phyloP scores from a whole-genome alignment of 768 basidiomycete species.

The Naganishia kalamii region DNA sequence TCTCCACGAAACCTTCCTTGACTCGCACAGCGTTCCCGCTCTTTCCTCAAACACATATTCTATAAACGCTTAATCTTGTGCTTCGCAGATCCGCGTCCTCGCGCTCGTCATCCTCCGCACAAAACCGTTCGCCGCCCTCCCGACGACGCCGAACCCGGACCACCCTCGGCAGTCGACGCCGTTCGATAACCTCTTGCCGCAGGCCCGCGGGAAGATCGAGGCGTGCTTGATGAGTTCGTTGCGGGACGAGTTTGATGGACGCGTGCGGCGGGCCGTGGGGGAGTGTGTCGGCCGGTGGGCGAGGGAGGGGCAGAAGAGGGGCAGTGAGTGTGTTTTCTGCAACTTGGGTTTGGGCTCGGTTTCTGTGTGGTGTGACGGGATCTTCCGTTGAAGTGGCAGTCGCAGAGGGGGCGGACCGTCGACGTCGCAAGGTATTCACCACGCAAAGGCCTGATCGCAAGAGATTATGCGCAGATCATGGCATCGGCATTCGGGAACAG shows the following conservation, averaged over 20 bases:
- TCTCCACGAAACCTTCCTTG: too few relatives aligned
- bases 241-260: conserved; percentile 23
- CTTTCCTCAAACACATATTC: too few relatives aligned
- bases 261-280: conserved; percentile 18
- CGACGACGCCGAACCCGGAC: background rate
- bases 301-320: conserved; percentile 11
- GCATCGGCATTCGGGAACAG: too few relatives aligned
- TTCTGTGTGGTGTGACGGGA: background rate
- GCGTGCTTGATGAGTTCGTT: conserved; percentile 16
- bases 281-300: conserved; percentile 18
- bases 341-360: background rate
- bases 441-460: too few relatives aligned
- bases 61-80: background rate
- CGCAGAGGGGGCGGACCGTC: too few relatives aligned
- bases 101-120: conserved; percentile 5
- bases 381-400: too few relatives aligned
- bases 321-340: conserved; percentile 10
- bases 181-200: background rate
- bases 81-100: background rate
- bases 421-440: too few relatives aligned
- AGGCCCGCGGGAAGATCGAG: conserved; percentile 1
- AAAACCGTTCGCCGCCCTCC: background rate
- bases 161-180: conserved; percentile 3
- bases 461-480: too few relatives aligned
- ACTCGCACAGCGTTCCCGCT: too few relatives aligned